Conservation (phyloP, 768 basidiomycete species). For the Lactifluus volemus region DNA sequence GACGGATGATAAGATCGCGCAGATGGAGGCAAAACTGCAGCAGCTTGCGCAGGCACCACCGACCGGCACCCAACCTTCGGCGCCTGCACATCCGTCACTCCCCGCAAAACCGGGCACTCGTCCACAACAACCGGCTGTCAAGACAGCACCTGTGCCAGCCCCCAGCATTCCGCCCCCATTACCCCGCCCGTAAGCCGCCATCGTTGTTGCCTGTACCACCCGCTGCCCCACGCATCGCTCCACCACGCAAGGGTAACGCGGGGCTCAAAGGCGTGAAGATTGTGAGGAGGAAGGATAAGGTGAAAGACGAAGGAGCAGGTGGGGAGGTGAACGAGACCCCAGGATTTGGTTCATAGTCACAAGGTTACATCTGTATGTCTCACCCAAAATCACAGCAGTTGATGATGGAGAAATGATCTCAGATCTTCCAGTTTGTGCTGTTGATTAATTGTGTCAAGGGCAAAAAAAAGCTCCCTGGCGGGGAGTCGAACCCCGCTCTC, state of each 20-base stretch:
- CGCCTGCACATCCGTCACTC: conserved; percentile 28
- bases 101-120: neutral
- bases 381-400: neutral
- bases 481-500: conserved; percentile 42
- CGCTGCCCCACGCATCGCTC: neutral
- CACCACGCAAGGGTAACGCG: conserved; percentile 8
- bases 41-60: conserved; percentile 47
- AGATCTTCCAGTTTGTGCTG: neutral
- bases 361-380: neutral
- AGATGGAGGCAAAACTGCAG: conserved; percentile 91
- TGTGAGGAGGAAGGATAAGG: conserved; percentile 21
- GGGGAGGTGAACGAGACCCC: neutral
- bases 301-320: conserved; percentile 1
- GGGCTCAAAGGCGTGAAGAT: conserved; percentile 24
- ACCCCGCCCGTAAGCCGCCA: conserved; percentile 6
- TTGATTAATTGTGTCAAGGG: neutral
- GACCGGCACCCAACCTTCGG: conserved; percentile 16
- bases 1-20: conserved; percentile 83
- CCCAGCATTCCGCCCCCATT: neutral
- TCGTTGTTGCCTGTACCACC: neutral
- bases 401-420: neutral
- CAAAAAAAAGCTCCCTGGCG: conserved; percentile 28
- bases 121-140: neutral
- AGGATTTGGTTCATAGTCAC: neutral
- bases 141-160: neutral